Conservation (phyloP, 805 yeast species). For the Nakazawaea sp. region DNA sequence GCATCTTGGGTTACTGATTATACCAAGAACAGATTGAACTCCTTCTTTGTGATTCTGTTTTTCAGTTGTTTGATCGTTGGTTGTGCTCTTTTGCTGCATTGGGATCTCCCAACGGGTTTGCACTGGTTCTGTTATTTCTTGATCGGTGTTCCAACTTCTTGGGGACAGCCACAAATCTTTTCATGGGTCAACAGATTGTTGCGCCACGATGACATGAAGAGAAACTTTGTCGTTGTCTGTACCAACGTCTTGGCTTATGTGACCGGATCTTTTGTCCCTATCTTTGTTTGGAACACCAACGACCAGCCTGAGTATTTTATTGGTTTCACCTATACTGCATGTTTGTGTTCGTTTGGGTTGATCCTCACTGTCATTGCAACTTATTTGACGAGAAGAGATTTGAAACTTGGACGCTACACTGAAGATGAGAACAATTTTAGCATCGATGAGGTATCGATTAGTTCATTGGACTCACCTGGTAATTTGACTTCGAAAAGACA, state of each 20-base stretch:
- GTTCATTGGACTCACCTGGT: no score
- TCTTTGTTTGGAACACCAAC: conserved; percentile 32
- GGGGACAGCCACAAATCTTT: conserved; percentile 52
- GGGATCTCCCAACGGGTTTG: conserved; percentile 41
- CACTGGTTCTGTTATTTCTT: conserved; percentile 46
- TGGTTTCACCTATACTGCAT: conserved; percentile 33
- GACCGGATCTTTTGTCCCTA: conserved; percentile 34
- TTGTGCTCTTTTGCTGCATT: conserved; percentile 33
- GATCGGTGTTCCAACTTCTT: conserved; percentile 39
- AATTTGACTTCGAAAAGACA: no score
- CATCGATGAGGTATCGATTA: no score
- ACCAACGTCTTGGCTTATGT: conserved; percentile 37
- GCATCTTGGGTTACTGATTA: conserved; percentile 31
- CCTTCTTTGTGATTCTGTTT: conserved; percentile 27
- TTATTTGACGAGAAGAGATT: conserved; percentile 18
- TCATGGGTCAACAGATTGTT: conserved; percentile 49
- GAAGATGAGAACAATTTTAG: background rate
- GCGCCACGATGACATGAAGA: conserved; percentile 34
- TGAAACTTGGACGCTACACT: background rate
- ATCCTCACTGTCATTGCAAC: conserved; percentile 20
- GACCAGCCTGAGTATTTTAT: conserved; percentile 29
- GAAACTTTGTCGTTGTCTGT: conserved; percentile 28
- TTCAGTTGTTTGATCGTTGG: conserved; percentile 35
- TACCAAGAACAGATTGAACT: conserved; percentile 27
- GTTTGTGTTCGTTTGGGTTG: conserved; percentile 25